A percentile compares a stretch with the other conserved stretches of the same genome.
Evolutionary conservation across 441 rosid genomes (phyloP).

Genomic region (Sinapis alba): DNA sequence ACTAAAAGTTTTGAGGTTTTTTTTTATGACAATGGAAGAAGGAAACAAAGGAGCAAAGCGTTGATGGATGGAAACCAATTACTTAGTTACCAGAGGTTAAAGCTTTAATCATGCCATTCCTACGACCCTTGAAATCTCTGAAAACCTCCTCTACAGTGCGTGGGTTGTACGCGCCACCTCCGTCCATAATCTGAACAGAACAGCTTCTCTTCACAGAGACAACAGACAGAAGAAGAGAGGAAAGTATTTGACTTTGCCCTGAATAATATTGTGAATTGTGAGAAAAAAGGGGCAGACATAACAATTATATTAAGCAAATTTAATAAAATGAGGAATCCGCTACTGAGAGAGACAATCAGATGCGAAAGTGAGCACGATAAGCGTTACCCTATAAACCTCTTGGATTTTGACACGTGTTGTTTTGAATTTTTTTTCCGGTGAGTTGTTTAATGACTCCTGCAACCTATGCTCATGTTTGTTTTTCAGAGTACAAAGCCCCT

Average conservation of each 20-base stretch:
- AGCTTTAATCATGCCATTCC: slow-evolving; percentile 62
- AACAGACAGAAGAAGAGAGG: slow-evolving; percentile 10
- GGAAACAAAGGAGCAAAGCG: neutral
- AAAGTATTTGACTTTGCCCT: slow-evolving; percentile 46
- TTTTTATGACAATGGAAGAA: neutral
- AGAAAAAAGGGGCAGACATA: slow-evolving; percentile 36
- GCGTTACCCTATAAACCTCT: neutral
- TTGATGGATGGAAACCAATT: neutral
- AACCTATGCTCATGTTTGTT: neutral
- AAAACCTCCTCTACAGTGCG: slow-evolving; percentile 59
- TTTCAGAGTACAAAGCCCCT: too few species aligned
- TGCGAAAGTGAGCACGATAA: slow-evolving; percentile 25
- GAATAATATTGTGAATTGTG: slow-evolving; percentile 3
- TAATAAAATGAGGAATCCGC: slow-evolving; percentile 59
- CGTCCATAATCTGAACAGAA: slow-evolving; percentile 50
- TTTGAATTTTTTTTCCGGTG: neutral
- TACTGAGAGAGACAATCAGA: slow-evolving; percentile 7
- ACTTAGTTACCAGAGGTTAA: slow-evolving; percentile 51
- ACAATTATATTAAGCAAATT: slow-evolving; percentile 49
- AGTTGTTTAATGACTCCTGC: neutral
- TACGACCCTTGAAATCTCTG: slow-evolving; percentile 58
- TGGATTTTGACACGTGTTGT: slow-evolving; percentile 19
- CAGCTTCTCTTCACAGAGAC: slow-evolving; percentile 15
- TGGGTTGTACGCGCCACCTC: slow-evolving; percentile 54
- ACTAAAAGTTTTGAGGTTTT: neutral